Evolutionary conservation across 1,139 yeast genomes (phyloP).

Genomic region (Suhomyces anneliseae): DNA sequence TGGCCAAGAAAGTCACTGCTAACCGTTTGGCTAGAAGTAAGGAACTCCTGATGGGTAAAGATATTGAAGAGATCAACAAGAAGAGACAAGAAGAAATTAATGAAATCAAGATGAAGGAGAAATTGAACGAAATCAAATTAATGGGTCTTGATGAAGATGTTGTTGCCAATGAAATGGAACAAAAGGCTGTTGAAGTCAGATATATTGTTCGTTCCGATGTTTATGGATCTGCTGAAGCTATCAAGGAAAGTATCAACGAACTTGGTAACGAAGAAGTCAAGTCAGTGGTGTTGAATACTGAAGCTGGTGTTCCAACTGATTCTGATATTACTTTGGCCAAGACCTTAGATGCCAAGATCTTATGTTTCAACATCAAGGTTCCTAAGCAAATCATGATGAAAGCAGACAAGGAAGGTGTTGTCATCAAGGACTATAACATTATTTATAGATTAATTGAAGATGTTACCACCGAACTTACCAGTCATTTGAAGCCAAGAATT

Average conservation of each 20-base stretch:
- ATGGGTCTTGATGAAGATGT: conserved; percentile 56
- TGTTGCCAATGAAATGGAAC: conserved; percentile 31
- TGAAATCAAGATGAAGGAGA: conserved; percentile 51
- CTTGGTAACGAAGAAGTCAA: conserved; percentile 85
- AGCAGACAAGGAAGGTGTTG: conserved; percentile 63
- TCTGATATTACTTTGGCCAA: conserved; percentile 81
- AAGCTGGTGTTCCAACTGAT: conserved; percentile 86
- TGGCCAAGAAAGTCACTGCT: conserved; percentile 72
- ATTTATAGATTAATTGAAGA: conserved; percentile 87
- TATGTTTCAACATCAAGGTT: conserved; percentile 75
- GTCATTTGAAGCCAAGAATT: conserved; percentile 62
- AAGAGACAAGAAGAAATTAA: conserved; percentile 48
- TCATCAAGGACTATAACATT: conserved; percentile 67
- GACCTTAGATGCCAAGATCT: conserved; percentile 67
- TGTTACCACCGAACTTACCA: conserved; percentile 65
- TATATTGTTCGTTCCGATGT: conserved; percentile 90
- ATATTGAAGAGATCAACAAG: conserved; percentile 70
- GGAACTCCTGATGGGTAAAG: conserved; percentile 61
- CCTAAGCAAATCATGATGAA: conserved; percentile 63
- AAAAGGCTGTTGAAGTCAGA: conserved; percentile 37
- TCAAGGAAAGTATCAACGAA: conserved; percentile 70
- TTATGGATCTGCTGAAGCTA: conserved; percentile 65
- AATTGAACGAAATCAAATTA: conserved; percentile 53
- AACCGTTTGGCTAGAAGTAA: conserved; percentile 60
- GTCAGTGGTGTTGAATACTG: conserved; percentile 65